Conservation (phyloP, 306 rosid genomes). For the Pueraria montana region DNA sequence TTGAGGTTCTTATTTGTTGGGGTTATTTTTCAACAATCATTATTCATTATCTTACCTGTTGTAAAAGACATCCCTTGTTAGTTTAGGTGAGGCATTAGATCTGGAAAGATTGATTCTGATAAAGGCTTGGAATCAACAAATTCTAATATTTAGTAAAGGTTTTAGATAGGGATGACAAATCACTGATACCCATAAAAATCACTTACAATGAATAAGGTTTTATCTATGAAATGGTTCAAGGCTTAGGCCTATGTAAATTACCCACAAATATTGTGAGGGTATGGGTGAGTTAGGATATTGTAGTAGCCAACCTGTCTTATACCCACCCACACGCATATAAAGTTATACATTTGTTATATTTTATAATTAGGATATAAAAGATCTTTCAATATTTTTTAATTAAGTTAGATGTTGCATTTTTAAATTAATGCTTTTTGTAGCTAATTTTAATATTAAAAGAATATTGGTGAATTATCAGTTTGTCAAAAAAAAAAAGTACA, state of each 20-base stretch:
- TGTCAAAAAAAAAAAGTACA: no score
- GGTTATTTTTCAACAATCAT: neutral
- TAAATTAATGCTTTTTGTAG: no score
- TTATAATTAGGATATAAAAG: neutral
- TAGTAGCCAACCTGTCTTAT: neutral
- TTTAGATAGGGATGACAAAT: neutral
- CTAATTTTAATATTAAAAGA: no score
- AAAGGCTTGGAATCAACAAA: neutral
- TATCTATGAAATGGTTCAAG: neutral
- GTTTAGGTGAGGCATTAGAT: conserved; percentile 21
- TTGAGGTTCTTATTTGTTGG: neutral
- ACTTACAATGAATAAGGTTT: neutral
- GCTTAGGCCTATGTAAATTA: neutral
- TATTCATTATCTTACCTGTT: neutral
- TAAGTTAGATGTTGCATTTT: no score
- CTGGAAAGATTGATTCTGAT: neutral
- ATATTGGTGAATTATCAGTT: no score
- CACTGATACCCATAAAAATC: neutral
- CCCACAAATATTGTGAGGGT: neutral
- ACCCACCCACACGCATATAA: neutral
- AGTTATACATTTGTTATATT: neutral
- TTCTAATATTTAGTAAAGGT: neutral
- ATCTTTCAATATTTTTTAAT: no score
- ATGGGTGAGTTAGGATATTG: neutral
- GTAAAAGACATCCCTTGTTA: conserved; percentile 5